phyloP scores from a whole-genome alignment of 257 asterid species.

The Ehretia macrophylla region DNA sequence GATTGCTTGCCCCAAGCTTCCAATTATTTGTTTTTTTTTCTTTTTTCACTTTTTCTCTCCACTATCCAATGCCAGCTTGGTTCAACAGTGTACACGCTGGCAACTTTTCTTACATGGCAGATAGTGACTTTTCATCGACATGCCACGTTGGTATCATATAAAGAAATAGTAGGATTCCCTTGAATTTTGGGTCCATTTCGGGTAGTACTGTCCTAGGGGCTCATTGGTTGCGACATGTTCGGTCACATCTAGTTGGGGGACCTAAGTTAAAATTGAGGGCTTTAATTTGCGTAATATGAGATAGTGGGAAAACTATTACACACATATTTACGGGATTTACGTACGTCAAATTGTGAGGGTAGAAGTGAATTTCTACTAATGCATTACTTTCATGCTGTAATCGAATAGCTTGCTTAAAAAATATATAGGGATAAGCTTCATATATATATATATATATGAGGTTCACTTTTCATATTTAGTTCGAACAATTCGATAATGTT shows the following conservation, averaged over 20 bases:
- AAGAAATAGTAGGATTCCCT: not conserved
- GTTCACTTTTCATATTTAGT: too few relatives aligned
- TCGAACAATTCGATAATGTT: too few relatives aligned
- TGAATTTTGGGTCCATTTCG: not conserved
- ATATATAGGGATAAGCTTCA: too few relatives aligned
- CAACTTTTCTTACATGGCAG: conserved; percentile 46
- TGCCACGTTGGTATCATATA: conserved; percentile 30
- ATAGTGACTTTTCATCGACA: conserved; percentile 29
- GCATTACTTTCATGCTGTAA: too few relatives aligned
- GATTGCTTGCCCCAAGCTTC: not conserved
- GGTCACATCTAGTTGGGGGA: not conserved
- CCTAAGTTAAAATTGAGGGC: not conserved
- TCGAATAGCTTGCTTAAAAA: too few relatives aligned
- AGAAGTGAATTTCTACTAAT: too few relatives aligned
- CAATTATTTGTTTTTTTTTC: not conserved
- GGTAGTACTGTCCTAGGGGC: not conserved
- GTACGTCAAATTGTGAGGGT: too few relatives aligned
- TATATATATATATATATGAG: too few relatives aligned
- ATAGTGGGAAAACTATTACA: too few relatives aligned
- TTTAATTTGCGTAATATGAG: not conserved
- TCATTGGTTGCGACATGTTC: not conserved
- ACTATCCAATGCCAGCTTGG: conserved; percentile 40
- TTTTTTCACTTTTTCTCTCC: not conserved
- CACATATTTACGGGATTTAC: too few relatives aligned
- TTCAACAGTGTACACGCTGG: conserved; percentile 34